phyloP scores from a whole-genome alignment of 306 rosid species.

The Biancaea sappan region DNA sequence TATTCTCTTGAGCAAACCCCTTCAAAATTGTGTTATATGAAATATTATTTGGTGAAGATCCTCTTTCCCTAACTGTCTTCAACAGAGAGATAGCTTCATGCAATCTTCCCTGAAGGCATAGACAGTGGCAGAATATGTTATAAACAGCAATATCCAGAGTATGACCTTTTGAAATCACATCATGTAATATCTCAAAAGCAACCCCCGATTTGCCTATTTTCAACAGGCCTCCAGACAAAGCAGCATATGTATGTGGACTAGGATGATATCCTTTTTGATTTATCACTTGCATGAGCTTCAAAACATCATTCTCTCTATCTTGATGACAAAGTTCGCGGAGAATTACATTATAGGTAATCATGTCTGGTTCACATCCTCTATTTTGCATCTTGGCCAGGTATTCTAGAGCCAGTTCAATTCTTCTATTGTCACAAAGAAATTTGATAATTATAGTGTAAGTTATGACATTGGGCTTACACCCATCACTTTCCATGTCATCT shows the following conservation, averaged over 20 bases:
- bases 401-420: constrained; percentile 43
- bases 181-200: constrained; percentile 35
- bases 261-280: constrained; percentile 46
- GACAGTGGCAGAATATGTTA: constrained; percentile 46
- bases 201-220: constrained; percentile 35
- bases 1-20: constrained; percentile 40
- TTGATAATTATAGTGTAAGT: constrained; percentile 54
- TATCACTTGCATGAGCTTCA: constrained; percentile 33
- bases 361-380: constrained; percentile 51
- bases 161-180: constrained; percentile 36
- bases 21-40: constrained; percentile 50
- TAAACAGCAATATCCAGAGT: constrained; percentile 45
- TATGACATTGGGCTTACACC: constrained; percentile 43
- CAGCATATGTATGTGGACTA: constrained; percentile 46
- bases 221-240: constrained; percentile 50
- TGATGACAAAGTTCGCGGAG: constrained; percentile 52
- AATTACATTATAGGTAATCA: constrained; percentile 49
- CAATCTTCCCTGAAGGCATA: constrained; percentile 44
- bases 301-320: constrained; percentile 35
- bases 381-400: constrained; percentile 40
- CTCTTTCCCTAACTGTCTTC: constrained; percentile 38
- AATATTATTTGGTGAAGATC: constrained; percentile 44
- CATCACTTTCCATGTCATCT: constrained; percentile 46
- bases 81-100: constrained; percentile 41
- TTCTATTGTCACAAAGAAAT: constrained; percentile 47